Evolutionary conservation across 805 yeast genomes (phyloP).

Genomic region (Pichia membranifaciens): DNA sequence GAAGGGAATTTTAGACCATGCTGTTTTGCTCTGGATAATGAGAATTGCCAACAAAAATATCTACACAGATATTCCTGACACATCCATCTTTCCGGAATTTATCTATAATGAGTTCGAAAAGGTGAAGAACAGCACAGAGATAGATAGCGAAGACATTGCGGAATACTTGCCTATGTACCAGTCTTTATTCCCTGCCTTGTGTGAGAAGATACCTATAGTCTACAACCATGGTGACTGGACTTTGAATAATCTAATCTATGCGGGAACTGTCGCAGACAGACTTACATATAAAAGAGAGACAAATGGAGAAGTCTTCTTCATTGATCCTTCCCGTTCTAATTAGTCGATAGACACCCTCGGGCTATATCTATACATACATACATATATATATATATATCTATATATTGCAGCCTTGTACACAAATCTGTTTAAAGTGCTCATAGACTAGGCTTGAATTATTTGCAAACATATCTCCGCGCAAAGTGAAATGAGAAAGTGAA

Average conservation of each 20-base stretch:
- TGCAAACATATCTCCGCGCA: too few relatives aligned
- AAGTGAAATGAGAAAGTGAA: too few relatives aligned
- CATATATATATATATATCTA: too few relatives aligned
- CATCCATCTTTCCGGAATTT: conserved; percentile 46
- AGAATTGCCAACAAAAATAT: conserved; percentile 45
- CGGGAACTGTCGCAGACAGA: conserved; percentile 29
- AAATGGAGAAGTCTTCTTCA: conserved; percentile 24
- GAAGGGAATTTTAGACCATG: conserved; percentile 49
- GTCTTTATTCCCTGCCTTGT: conserved; percentile 38
- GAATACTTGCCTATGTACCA: conserved; percentile 51
- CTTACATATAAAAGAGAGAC: conserved; percentile 24
- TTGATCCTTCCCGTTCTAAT: conserved; percentile 9
- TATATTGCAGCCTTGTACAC: too few relatives aligned
- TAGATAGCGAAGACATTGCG: conserved; percentile 48
- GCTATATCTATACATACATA: too few relatives aligned
- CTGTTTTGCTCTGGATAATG: conserved; percentile 57
- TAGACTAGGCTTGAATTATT: too few relatives aligned
- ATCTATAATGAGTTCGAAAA: conserved; percentile 28
- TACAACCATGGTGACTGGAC: conserved; percentile 47
- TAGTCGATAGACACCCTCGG: too few relatives aligned
- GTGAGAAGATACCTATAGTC: conserved; percentile 40
- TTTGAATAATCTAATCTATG: conserved; percentile 41
- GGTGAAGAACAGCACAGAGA: conserved; percentile 28
- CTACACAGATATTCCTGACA: conserved; percentile 28
- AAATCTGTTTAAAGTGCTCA: too few relatives aligned